Base-by-base conservation (phyloP, 2,329 filamentous ascomycete species). In the Colletotrichum coccodes region DNA sequence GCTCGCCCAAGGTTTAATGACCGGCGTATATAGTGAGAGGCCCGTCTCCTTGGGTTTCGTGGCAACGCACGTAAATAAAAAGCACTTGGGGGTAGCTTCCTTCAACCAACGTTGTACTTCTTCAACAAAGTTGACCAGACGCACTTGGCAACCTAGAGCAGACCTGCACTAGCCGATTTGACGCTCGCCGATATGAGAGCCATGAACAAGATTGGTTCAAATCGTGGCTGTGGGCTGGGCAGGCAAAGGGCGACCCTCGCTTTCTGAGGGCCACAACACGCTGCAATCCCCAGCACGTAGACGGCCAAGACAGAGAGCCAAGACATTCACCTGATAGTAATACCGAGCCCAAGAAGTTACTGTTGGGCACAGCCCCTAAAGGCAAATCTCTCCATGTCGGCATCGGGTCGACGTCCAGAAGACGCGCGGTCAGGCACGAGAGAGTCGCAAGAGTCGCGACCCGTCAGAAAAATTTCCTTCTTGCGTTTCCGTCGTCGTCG, bases 181-280 rank as follows among this genome's bases (percentile, higher is more conserved):
- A 34, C 16, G 30, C 57, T 16, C 23, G 26, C 38, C 46, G 47
- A 26, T n/a, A 40, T 47, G 38, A 61, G 21, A 26, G 36, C 34
- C 18, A 46, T 34, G 23, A 23, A 32, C 42, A 23, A 53, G 21
- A 46, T 38, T 36, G 47, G 36, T 42, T 34, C 30, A 7, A 42
- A 42, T n/a, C 26, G 46, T 67, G 65, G 65, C 61, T 68, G 65
- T 68, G 65, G 54, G 47, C 65, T 68, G 61, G 61, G 61, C 54
- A 68, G 34, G 23, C 6, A 34, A 44, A 49, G 49, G 65, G 34
- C 49, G 56, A 40, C 47, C 57, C 44, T 59, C 54, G 4, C 16
- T 8, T 38, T 60, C n/a, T 21, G 14, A 26, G 34, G 44, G 44
- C 36, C 38, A 42, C 23, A 21, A 16, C 40, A 14, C n/a, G n/a